Conservation (phyloP, 2,329 filamentous ascomycete species). For the Talaromyces sp. region DNA sequence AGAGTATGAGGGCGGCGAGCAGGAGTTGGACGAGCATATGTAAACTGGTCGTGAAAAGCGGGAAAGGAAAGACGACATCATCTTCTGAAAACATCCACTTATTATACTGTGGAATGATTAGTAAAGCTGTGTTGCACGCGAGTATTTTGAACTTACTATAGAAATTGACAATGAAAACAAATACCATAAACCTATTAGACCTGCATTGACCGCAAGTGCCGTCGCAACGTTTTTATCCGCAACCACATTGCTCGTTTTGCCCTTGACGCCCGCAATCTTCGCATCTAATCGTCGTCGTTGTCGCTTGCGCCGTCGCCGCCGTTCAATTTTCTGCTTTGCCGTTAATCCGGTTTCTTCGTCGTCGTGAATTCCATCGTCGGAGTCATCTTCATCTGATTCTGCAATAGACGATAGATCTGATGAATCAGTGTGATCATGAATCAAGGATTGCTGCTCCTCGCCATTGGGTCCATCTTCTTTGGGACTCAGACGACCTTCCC, state of each 20-base stretch:
- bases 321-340: conserved; percentile 62
- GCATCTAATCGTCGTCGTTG: conserved; percentile 68
- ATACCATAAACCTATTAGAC: conserved; percentile 85
- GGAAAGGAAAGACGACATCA: conserved; percentile 85
- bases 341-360: conserved; percentile 90
- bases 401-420: conserved; percentile 44
- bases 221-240: conserved; percentile 71
- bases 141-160: conserved; percentile 59
- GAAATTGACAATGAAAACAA: conserved; percentile 91
- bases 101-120: conserved; percentile 67
- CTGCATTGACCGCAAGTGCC: conserved; percentile 68
- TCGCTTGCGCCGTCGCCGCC: conserved; percentile 64
- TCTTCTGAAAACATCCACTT: conserved; percentile 98
- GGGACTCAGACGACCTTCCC: conserved; percentile 19
- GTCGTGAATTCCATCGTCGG: conserved; percentile 71
- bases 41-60: conserved; percentile 88
- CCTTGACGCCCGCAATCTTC: conserved; percentile 59
- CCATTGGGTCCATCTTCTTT: conserved; percentile 27
- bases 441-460: conserved; percentile 36
- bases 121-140: conserved; percentile 1
- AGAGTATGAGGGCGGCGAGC: conserved; percentile 73
- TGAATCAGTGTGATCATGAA: conserved; percentile 35
- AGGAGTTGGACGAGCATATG: conserved; percentile 95
- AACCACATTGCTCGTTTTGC: conserved; percentile 66
- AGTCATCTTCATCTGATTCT: conserved; percentile 55